A percentile compares a stretch with the other conserved stretches of the same genome.
Evolutionary conservation across 2,329 filamentous ascomycete species (phyloP).

Genomic region (Knufia petricola): DNA sequence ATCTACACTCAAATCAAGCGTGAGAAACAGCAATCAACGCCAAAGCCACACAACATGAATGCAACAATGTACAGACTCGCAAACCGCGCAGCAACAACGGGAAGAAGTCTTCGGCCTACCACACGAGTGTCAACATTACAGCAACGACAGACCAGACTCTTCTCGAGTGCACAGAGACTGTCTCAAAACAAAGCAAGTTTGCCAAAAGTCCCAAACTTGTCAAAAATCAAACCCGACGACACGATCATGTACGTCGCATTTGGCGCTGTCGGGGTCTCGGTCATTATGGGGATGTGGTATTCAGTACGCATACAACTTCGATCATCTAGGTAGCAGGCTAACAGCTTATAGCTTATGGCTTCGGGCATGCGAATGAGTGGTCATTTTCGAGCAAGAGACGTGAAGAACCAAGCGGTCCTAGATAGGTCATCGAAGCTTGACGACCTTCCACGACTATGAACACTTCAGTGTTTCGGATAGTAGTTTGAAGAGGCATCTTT

Average conservation of each 20-base stretch:
- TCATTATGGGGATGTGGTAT: not conserved
- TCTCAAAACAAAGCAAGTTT: not conserved
- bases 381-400: conserved; percentile 1
- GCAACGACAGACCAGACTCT: not conserved
- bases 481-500: too few relatives aligned
- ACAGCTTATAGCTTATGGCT: not conserved
- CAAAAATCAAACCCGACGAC: not conserved
- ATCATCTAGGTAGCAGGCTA: not conserved
- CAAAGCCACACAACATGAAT: not conserved
- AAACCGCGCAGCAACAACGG: not conserved
- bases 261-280: not conserved
- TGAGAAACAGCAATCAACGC: not conserved
- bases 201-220: not conserved
- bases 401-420: too few relatives aligned
- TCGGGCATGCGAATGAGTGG: not conserved
- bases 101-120: not conserved
- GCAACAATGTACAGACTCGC: not conserved
- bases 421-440: not conserved
- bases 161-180: not conserved
- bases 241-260: conserved; percentile 1
- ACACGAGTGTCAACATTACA: not conserved
- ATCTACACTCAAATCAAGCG: not conserved
- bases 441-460: not conserved
- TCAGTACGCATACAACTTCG: not conserved
- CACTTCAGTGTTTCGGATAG: not conserved